These are phyloP conservation scores for Beauveria medogensis DNA, from an alignment of 2,329 filamentous ascomycete genomes.

Conservation along the genomic window DNA sequence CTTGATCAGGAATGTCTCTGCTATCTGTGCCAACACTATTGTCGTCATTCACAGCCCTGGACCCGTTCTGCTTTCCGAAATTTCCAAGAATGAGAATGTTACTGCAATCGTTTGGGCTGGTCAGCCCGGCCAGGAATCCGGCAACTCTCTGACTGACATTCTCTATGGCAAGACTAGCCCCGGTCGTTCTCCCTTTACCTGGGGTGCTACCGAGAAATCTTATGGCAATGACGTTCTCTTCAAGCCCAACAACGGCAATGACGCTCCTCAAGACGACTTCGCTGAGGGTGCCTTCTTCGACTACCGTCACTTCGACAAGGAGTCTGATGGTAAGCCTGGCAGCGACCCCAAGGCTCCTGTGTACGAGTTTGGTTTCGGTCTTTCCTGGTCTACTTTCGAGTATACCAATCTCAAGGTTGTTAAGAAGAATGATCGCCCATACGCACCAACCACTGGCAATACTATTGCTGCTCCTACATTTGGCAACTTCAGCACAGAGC, in stretches of 20 bases:
- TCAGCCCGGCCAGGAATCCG: conserved; percentile 74
- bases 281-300: conserved; percentile 75
- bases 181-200: conserved; percentile 72
- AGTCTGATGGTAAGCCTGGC: conserved; percentile 26
- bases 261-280: conserved; percentile 65
- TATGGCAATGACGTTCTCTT: conserved; percentile 64
- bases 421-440: conserved; percentile 40
- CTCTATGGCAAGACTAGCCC: conserved; percentile 77
- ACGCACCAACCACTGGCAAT: conserved; percentile 52
- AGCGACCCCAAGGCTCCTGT: conserved; percentile 50
- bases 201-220: conserved; percentile 57
- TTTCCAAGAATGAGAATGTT: conserved; percentile 67
- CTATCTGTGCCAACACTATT: conserved; percentile 77
- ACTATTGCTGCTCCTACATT: conserved; percentile 57
- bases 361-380: conserved; percentile 74
- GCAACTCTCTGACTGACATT: conserved; percentile 72
- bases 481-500: conserved; percentile 54
- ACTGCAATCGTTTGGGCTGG: conserved; percentile 80
- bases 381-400: conserved; percentile 72
- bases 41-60: conserved; percentile 84
- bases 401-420: conserved; percentile 60
- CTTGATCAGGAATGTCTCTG: conserved; percentile 72
- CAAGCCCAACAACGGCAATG: conserved; percentile 58
- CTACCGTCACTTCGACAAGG: conserved; percentile 56
- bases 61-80: conserved; percentile 67